Evolutionary conservation across 2,329 filamentous ascomycete genomes (phyloP).

Genomic region (Conoideocrella luteorostrata): DNA sequence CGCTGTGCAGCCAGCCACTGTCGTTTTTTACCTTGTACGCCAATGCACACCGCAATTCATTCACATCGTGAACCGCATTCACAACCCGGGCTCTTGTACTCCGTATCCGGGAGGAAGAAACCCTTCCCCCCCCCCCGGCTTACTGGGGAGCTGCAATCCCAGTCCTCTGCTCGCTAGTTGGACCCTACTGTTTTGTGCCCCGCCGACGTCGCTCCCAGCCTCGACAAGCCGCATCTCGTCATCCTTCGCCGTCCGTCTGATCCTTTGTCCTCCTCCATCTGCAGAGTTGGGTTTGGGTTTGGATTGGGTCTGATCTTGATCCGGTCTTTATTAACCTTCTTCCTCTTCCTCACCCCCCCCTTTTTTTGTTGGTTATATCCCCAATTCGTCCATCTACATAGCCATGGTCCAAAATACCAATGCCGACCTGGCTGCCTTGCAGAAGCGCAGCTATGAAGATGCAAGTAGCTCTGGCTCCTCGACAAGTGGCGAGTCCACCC

Average conservation of each 20-base stretch:
- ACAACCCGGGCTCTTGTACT: not conserved
- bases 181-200: not conserved
- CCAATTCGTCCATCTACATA: not conserved
- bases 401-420: conserved; percentile 24
- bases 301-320: too few relatives aligned
- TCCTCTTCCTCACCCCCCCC: not conserved
- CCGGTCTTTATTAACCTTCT: not conserved
- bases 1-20: too few relatives aligned
- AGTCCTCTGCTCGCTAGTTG: not conserved
- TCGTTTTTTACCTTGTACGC: too few relatives aligned
- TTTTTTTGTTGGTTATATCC: not conserved
- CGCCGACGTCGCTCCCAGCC: not conserved
- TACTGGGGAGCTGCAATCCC: not conserved
- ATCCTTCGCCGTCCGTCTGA: too few relatives aligned
- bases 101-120: not conserved
- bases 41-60: too few relatives aligned
- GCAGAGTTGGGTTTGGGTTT: too few relatives aligned
- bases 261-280: too few relatives aligned
- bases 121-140: not conserved
- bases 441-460: conserved; percentile 22
- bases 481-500: conserved; percentile 20
- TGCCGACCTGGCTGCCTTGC: conserved; percentile 17
- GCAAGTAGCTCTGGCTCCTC: conserved; percentile 23
- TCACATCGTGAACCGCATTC: not conserved
- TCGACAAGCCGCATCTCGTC: not conserved